Evolutionary conservation across 2,329 filamentous ascomycete genomes (phyloP).

Genomic region (Ophiobolus disseminans): DNA sequence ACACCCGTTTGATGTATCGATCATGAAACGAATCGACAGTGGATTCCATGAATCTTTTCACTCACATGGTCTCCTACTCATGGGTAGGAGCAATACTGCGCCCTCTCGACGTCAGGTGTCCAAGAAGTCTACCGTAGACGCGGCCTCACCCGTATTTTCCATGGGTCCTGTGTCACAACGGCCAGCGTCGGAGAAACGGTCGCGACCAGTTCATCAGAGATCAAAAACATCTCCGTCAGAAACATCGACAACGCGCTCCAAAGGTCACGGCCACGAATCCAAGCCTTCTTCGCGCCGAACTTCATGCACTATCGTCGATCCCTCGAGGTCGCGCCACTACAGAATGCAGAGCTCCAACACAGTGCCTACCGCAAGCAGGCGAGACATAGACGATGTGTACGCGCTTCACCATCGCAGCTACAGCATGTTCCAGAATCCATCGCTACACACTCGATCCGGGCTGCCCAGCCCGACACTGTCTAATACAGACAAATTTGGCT

Average conservation of each 20-base stretch:
- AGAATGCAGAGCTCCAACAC: constrained; percentile 44
- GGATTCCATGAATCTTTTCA: constrained; percentile 37
- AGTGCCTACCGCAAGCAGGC: constrained; percentile 27
- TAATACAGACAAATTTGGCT: constrained; percentile 17
- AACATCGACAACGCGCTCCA: constrained; percentile 36
- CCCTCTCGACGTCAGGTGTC: constrained; percentile 25
- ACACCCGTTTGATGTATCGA: constrained; percentile 30
- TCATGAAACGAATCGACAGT: constrained; percentile 46
- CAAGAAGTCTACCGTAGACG: constrained; percentile 16
- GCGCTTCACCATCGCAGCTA: constrained; percentile 50
- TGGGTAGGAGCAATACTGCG: constrained; percentile 35
- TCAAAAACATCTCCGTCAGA: constrained; percentile 40
- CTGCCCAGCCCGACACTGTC: constrained; percentile 32
- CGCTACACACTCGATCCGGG: constrained; percentile 32
- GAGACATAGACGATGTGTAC: constrained; percentile 49
- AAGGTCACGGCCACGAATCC: constrained; percentile 36
- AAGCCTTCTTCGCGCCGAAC: constrained; percentile 46
- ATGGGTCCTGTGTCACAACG: constrained; percentile 20
- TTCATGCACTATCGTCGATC: constrained; percentile 45
- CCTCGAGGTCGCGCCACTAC: constrained; percentile 43
- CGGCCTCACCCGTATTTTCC: constrained; percentile 4
- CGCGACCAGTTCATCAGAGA: constrained; percentile 31
- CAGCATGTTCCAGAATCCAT: constrained; percentile 43
- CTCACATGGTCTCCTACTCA: constrained; percentile 18
- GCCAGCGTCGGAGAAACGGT: constrained; percentile 36